Evolutionary conservation across 2,329 filamentous ascomycete genomes (phyloP).

Genomic region (Metarhizium album): DNA sequence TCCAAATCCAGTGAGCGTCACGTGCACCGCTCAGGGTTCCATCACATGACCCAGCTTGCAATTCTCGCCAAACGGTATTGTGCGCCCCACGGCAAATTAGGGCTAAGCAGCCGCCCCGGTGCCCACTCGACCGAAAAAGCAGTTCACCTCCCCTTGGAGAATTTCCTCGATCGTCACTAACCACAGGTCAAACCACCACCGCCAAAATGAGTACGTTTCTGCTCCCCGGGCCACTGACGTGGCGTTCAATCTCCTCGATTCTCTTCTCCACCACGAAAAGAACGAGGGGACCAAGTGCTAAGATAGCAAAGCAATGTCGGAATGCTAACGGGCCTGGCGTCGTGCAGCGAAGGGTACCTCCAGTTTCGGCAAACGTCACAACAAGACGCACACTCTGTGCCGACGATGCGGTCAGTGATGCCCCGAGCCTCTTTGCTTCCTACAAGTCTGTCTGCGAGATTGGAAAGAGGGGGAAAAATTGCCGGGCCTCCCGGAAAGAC

Average conservation of each 20-base stretch:
- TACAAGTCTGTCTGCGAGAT: conserved; percentile 4
- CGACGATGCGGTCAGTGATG: conserved; percentile 83
- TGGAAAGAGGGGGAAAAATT: conserved; percentile 6
- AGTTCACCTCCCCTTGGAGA: conserved; percentile 20
- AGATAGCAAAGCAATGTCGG: neutral
- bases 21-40: conserved; percentile 11
- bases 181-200: conserved; percentile 31
- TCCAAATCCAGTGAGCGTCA: neutral
- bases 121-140: conserved; percentile 26
- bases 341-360: conserved; percentile 46
- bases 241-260: neutral
- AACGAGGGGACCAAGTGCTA: neutral
- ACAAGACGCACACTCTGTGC: conserved; percentile 98
- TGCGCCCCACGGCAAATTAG: conserved; percentile 21
- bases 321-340: conserved; percentile 13
- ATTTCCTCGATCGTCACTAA: conserved; percentile 26
- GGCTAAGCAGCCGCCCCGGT: conserved; percentile 16
- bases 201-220: conserved; percentile 47
- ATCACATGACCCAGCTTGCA: conserved; percentile 21
- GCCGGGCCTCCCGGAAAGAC: neutral
- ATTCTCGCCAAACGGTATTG: conserved; percentile 11
- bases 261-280: conserved; percentile 3
- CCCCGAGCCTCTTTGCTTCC: neutral
- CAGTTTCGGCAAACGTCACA: conserved; percentile 62
- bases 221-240: conserved; percentile 2